Evolutionary conservation across 495 filamentous ascomycete species (phyloP), one percentile per base, ranked within the genome.

Genomic region (Daldinia concentrica): DNA sequence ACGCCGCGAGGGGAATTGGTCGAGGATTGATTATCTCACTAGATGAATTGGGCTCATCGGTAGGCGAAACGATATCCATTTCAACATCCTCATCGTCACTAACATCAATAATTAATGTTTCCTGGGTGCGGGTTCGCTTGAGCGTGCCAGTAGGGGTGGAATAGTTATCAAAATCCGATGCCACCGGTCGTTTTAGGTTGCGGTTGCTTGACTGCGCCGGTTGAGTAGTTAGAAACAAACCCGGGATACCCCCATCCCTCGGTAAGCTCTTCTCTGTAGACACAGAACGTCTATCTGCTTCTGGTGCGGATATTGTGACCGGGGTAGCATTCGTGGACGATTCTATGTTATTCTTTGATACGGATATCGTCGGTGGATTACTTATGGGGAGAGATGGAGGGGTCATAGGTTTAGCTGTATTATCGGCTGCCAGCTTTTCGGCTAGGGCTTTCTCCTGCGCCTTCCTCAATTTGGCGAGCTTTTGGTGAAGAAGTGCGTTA

Each of bases 111-210:
- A 92, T 84, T 15, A 91, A 81, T 5, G 76, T 74, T 19, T 88
- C 80, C 26, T 81, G 78, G n/a, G 82, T 82, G 39, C 77, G 78
- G 15, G 87, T 85, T 56, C 89, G 87, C 74, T 92, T 95, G 30
- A 83, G 74, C n/a, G 84, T 76, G 15, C 75, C 77, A 12, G 71
- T 56, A 56, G 56, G 81, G 60, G 68, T 66, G 4, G 88, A 81
- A 65, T 88, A 88, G 48, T 84, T 83, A 58, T 90, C 88, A 69
- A 97, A 94, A 75, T 97, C 94, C 14, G 92, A 86, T 37, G 94
- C 93, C 48, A 92, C 91, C n/a, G 92, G 93, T 22, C 94, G 90
- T 78, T 97, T 97, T 19, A 90, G 87, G 39, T 73, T 75, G 45
- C 74, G 74, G 15, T 60, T 69, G 6, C 30, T 9, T 14, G 60